These are phyloP conservation scores for Hyphopichia burtonii DNA, from an alignment of 1,139 yeast genomes.

Conservation along the genomic window DNA sequence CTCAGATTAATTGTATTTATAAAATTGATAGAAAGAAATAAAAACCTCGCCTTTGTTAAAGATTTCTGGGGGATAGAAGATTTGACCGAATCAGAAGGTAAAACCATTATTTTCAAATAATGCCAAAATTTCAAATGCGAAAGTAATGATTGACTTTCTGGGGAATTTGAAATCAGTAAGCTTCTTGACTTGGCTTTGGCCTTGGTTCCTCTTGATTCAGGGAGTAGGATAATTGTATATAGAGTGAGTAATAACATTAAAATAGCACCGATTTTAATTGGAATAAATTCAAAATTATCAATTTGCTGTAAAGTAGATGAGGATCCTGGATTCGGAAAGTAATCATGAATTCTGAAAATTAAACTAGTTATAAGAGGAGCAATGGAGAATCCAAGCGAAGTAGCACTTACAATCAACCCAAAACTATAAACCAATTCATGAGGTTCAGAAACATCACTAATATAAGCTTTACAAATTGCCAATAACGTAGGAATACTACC, in stretches of 20 bases:
- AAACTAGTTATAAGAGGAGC: constrained; percentile 65
- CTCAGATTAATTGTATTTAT: neutral
- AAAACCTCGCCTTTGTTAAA: neutral
- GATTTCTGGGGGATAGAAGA: constrained; percentile 10
- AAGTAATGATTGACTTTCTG: too few species aligned
- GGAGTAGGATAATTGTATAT: constrained; percentile 40
- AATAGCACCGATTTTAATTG: constrained; percentile 33
- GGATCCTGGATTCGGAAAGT: too few species aligned
- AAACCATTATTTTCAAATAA: constrained; percentile 44
- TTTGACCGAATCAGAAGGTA: constrained; percentile 38
- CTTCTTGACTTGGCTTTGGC: constrained; percentile 49
- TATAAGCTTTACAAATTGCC: constrained; percentile 56
- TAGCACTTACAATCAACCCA: constrained; percentile 55
- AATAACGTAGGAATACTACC: constrained; percentile 55
- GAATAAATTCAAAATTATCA: constrained; percentile 21
- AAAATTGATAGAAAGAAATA: neutral
- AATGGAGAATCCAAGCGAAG: constrained; percentile 59
- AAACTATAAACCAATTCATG: constrained; percentile 52
- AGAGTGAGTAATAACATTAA: constrained; percentile 20
- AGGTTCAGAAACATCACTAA: constrained; percentile 65
- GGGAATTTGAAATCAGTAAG: constrained; percentile 18
- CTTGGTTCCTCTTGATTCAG: constrained; percentile 55
- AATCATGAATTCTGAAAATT: neutral
- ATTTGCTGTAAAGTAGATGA: constrained; percentile 6
- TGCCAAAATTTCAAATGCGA: constrained; percentile 23